Evolutionary conservation across 2,329 filamentous ascomycete species (phyloP), one percentile per base, ranked within the genome.

Genomic region (Hymenoscyphus fraxineus): DNA sequence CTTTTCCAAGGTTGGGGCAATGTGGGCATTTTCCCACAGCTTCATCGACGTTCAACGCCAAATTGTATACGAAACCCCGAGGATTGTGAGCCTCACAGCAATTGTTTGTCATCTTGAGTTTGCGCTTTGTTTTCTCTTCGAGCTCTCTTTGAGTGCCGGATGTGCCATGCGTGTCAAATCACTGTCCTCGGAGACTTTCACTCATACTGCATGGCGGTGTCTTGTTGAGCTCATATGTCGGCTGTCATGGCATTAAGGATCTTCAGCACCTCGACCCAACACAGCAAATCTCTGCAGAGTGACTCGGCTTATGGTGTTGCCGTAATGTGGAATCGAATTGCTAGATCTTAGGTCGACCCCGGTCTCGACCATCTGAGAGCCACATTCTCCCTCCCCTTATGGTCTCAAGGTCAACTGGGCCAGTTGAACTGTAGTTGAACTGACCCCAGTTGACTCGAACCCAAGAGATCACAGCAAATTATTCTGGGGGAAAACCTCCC

Each of bases 191-290:
- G 44, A 51, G 44, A 51, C 44, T 51, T 51, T 51, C 44, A 19
- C 44, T 51, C 44, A n/a, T 51, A 10, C 2, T 22, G 19, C 47
- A 35, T 10, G 47, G 19, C 19, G 19, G 47, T 7, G 35, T 35
- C 6, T 35, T 35, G 9, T 35, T 35, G 35, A 35, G 35, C 35
- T 35, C 35, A 35, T 35, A 35, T 35, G 6, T 35, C 35, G 6
- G 35, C 47, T 22, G 10, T 54, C 58, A 31, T 38, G 32, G 62
- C 64, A 64, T 64, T 61, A 60, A 59, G 47, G 60, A 59, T 40
- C 35, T 47, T 62, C 41, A 12, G 32, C 6, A 39, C 60, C 62
- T 61, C 44, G 60, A 67, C 62, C 58, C 31, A 55, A 47, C 47
- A 35, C 44, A 35, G 54, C 32, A 10, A 54, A 12, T 40, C 22